These are phyloP conservation scores for Paramecium caudatum DNA, from an alignment of 73 alveolate species.

Conservation along the genomic window DNA sequence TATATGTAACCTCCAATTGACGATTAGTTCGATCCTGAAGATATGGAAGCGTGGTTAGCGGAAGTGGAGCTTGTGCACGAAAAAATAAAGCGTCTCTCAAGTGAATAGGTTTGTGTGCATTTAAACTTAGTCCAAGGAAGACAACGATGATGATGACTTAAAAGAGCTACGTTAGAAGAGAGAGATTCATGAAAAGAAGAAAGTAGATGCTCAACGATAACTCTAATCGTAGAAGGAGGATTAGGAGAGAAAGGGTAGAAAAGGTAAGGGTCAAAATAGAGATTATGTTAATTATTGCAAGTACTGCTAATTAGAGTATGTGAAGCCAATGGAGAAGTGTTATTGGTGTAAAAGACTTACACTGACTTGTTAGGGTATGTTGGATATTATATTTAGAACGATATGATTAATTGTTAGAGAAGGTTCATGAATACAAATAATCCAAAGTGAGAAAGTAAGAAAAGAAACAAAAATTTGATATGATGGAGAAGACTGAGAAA, in stretches of 20 bases:
- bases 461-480: conserved; percentile 94
- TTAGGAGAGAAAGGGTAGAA: conserved; percentile 88
- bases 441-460: conserved; percentile 86
- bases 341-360: conserved; percentile 87
- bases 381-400: conserved; percentile 82
- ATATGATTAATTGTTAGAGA: conserved; percentile 84
- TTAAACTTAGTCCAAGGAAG: not conserved
- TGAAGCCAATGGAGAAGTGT: conserved; percentile 88
- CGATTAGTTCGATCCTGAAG: conserved; percentile 57
- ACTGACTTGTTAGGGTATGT: conserved; percentile 88
- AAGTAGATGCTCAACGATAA: conserved; percentile 80
- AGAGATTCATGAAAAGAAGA: conserved; percentile 81
- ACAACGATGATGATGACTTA: conserved; percentile 87
- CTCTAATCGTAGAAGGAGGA: conserved; percentile 82
- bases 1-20: conserved; percentile 48
- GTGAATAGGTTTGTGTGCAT: conserved; percentile 86
- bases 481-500: conserved; percentile 97
- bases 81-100: conserved; percentile 58
- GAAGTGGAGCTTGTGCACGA: conserved; percentile 75
- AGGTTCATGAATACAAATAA: conserved; percentile 91
- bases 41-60: conserved; percentile 76
- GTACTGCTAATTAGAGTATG: conserved; percentile 93
- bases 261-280: conserved; percentile 96
- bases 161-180: conserved; percentile 82
- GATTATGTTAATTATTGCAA: conserved; percentile 93